A percentile compares a stretch with the other conserved stretches of the same genome.
These are phyloP conservation scores for Sphenostylis stenocarpa DNA, from an alignment of 306 rosid genomes.

Conservation along the genomic window DNA sequence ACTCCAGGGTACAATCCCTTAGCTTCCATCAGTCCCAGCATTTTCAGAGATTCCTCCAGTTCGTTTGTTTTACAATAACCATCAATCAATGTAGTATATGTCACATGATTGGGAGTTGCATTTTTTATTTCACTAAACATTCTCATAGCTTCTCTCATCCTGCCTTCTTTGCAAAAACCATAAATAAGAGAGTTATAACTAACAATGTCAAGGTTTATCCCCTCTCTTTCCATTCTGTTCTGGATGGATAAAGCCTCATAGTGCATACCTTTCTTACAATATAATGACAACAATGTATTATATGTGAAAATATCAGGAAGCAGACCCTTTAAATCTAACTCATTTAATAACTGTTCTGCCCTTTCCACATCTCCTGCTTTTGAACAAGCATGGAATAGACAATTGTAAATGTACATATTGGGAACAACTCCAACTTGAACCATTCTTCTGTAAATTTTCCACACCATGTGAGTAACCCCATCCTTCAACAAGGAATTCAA, in stretches of 20 bases:
- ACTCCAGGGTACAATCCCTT: slow-evolving; percentile 75
- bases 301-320: slow-evolving; percentile 78
- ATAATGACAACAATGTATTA: slow-evolving; percentile 80
- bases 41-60: slow-evolving; percentile 66
- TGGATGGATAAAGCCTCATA: slow-evolving; percentile 77
- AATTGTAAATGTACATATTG: slow-evolving; percentile 71
- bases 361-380: slow-evolving; percentile 72
- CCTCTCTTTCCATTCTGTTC: slow-evolving; percentile 76
- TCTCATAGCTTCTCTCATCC: slow-evolving; percentile 81
- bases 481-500: slow-evolving; percentile 72
- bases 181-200: slow-evolving; percentile 78
- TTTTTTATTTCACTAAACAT: slow-evolving; percentile 68
- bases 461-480: slow-evolving; percentile 61
- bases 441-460: slow-evolving; percentile 74
- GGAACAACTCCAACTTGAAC: slow-evolving; percentile 54
- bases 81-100: slow-evolving; percentile 80
- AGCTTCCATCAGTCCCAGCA: slow-evolving; percentile 65
- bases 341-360: slow-evolving; percentile 58
- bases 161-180: slow-evolving; percentile 81
- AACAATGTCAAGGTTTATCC: slow-evolving; percentile 71
- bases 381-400: slow-evolving; percentile 82
- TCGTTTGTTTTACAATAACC: slow-evolving; percentile 77
- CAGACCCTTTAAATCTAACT: slow-evolving; percentile 69
- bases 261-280: slow-evolving; percentile 73
- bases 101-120: slow-evolving; percentile 66